Evolutionary conservation across 768 basidiomycete genomes (phyloP), one percentile per base, ranked within the genome.

Genomic region (Hericium rajendrae): DNA sequence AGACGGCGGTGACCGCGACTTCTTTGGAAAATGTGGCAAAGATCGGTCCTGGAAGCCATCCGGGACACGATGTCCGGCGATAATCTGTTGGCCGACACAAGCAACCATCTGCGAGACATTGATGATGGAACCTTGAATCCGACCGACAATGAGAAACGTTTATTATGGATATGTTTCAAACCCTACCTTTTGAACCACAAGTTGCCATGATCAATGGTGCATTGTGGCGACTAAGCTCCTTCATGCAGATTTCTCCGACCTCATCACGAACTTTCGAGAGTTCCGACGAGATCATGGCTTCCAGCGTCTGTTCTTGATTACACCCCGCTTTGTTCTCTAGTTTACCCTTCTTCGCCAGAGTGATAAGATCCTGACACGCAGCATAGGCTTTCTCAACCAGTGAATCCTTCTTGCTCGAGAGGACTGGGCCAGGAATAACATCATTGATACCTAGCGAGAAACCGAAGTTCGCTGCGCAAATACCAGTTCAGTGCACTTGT

Each of bases 71-170:
- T 91, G 88, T 6, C 97, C 97, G 18, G 93, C 84, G 60, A 99
- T 98, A 70, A 98, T 97, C 69, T 99, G 97, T 68, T 99, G 97
- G 5, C 97, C 97, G 64, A 99, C 97, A 82, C 95, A 97, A 67
- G 95, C 97, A 54, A 98, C 95, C 97, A 99, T 99, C 74, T 99
- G 97, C 22, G 93, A 95, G 56, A 99, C 97, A 72, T 99, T 99
- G 73, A 99, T 95, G 60, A 93, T 91, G 66, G 97, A 98, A 70
- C 97, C 95, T 88, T 60, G 15, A 26, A 46, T 46, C 13, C 26
- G 26, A 26, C 5, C 26, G 26, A 26, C 26, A 4, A 26, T 26
- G 26, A 26, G 26, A 26, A 26, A 46, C 13, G 16, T 46, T n/a
- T 46, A 46, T 46, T 16, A 6, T 16, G 6, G 18, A 40, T 20